phyloP scores from a whole-genome alignment of 169 alveolate species.

The Plasmodium fragile region DNA sequence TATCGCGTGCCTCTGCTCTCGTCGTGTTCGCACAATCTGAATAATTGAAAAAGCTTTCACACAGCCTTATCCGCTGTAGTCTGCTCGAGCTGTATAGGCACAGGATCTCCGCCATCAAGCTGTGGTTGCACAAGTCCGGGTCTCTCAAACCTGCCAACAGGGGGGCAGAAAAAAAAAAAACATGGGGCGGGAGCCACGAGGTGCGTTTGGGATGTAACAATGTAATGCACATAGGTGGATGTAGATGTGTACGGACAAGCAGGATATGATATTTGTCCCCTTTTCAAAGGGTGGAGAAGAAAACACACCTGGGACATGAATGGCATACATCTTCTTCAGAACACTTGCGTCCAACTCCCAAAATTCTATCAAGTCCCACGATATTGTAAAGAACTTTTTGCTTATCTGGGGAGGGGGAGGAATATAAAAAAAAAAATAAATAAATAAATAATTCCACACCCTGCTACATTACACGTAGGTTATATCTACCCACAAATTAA shows the following conservation, averaged over 20 bases:
- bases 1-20: neutral
- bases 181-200: neutral
- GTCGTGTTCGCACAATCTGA: neutral
- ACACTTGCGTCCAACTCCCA: constrained; percentile 82
- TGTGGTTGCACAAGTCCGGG: constrained; percentile 67
- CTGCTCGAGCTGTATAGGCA: constrained; percentile 61
- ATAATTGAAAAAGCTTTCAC: constrained; percentile 28
- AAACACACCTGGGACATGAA: constrained; percentile 58
- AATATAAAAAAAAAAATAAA: constrained; percentile 1
- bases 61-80: constrained; percentile 39
- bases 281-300: neutral
- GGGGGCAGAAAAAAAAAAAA: too few species aligned
- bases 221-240: neutral
- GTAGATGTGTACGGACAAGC: neutral
- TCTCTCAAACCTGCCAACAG: constrained; percentile 32
- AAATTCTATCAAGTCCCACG: constrained; percentile 81
- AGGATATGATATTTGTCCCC: neutral
- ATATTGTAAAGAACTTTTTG: constrained; percentile 82
- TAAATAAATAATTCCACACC: neutral
- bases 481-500: neutral
- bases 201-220: too few species aligned
- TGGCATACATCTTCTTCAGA: constrained; percentile 62
- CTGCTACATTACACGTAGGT: neutral
- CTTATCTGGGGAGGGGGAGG: constrained; percentile 54
- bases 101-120: constrained; percentile 59